Evolutionary conservation across 495 filamentous ascomycete species (phyloP), one percentile per base, ranked within the genome.

Genomic region (Filosporella fistucella): DNA sequence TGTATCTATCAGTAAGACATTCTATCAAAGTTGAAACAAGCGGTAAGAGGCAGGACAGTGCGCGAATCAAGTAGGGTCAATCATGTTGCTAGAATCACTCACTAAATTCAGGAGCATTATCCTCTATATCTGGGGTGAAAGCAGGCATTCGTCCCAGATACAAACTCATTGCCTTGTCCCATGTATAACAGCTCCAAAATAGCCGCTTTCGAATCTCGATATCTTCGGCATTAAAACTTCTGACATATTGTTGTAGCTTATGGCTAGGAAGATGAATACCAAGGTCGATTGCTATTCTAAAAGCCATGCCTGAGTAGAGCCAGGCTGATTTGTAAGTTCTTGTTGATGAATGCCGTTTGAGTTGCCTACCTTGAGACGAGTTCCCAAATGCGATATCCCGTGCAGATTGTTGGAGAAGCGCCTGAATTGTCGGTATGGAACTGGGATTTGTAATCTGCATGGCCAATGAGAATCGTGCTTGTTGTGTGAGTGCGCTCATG

Each of bases 221-320:
- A 25, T 61, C 60, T 32, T 63, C 59, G 4, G 55, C 16, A 20
- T 51, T 53, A 13, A 43, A 29, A 6, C 7, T 42, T 14, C 22
- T 30, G 12, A 30, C 24, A 26, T 26, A 28, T 4, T 4, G 4
- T 21, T 9, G 14, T 8, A 20, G 18, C 14, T 26, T 26, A 11
- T 30, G 6, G 5, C 6, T 9, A 43, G 8, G 10, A 26, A 43
- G 8, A 43, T 18, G 14, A 5, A 43, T 43, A 4, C 40, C 40
- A 0, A 43, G 5, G 18, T 43, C 40, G 4, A n/a, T 18, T 13
- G 37, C 57, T 55, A 64, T 61, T 12, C 62, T 47, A 45, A 64
- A 64, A 10, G 60, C 62, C 62, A 64, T 64, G 13, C 62, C 62
- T 36, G 45, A 54, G 36, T 64, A 64, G 14, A 64, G 44, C 59